Conservation (phyloP, 106 monocot genomes). For the Dendrobium huoshanense region DNA sequence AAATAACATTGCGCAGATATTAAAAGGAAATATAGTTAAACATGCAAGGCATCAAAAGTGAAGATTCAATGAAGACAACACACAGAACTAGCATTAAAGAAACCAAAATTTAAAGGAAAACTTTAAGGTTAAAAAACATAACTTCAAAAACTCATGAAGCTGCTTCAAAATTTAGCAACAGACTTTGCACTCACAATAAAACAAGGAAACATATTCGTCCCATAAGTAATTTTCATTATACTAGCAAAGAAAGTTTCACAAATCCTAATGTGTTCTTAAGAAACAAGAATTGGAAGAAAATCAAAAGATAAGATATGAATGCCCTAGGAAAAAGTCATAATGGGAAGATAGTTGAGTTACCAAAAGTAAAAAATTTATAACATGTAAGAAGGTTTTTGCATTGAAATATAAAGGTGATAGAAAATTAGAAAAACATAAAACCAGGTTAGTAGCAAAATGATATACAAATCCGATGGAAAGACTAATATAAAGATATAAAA, state of each 20-base stretch:
- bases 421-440: no score
- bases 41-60: not conserved
- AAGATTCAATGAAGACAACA: not conserved
- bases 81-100: not conserved
- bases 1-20: not conserved
- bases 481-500: no score
- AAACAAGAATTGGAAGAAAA: no score
- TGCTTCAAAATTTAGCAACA: not conserved
- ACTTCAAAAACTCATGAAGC: not conserved
- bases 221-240: not conserved
- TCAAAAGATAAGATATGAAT: no score
- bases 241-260: not conserved
- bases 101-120: constrained; percentile 3
- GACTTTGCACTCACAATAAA: not conserved
- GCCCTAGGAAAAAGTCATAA: no score
- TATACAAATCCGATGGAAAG: no score
- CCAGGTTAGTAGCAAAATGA: no score
- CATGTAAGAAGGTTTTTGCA: no score
- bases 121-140: not conserved
- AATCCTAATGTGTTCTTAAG: no score
- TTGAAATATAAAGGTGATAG: no score
- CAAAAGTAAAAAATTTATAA: no score
- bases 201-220: not conserved
- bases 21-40: not conserved
- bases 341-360: no score